These are phyloP conservation scores for Solanum paucissectum DNA, from an alignment of 257 asterid species.

Conservation along the genomic window DNA sequence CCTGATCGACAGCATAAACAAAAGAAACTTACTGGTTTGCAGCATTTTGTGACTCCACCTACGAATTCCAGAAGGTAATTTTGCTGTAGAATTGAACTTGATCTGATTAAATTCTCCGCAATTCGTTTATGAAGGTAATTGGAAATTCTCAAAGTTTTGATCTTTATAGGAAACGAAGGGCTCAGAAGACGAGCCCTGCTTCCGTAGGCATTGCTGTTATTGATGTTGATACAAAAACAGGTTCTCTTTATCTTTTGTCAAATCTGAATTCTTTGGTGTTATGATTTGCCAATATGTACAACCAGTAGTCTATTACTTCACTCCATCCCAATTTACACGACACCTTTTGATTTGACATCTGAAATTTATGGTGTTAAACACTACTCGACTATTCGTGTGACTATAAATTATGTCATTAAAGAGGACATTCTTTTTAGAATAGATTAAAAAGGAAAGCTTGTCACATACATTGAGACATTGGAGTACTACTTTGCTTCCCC, in stretches of 20 bases:
- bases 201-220: conserved; percentile 34
- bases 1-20: conserved; percentile 53
- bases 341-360: too few relatives aligned
- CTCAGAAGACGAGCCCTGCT: conserved; percentile 31
- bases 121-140: background rate
- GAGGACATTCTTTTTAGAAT: too few relatives aligned
- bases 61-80: conserved; percentile 67
- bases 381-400: too few relatives aligned
- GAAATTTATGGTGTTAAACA: too few relatives aligned
- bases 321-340: too few relatives aligned
- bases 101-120: too few relatives aligned
- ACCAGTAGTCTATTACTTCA: too few relatives aligned
- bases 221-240: conserved; percentile 30
- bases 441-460: too few relatives aligned
- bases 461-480: too few relatives aligned
- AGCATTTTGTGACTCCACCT: conserved; percentile 45
- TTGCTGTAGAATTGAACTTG: background rate
- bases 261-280: background rate
- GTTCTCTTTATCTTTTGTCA: background rate
- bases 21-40: conserved; percentile 36
- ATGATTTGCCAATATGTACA: background rate
- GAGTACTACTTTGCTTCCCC: background rate
- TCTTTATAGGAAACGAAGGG: conserved; percentile 47
- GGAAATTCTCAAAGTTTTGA: background rate
- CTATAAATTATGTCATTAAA: too few relatives aligned